Conservation (phyloP, 2,329 filamentous ascomycete species). For the Clonostachys rhizophaga region DNA sequence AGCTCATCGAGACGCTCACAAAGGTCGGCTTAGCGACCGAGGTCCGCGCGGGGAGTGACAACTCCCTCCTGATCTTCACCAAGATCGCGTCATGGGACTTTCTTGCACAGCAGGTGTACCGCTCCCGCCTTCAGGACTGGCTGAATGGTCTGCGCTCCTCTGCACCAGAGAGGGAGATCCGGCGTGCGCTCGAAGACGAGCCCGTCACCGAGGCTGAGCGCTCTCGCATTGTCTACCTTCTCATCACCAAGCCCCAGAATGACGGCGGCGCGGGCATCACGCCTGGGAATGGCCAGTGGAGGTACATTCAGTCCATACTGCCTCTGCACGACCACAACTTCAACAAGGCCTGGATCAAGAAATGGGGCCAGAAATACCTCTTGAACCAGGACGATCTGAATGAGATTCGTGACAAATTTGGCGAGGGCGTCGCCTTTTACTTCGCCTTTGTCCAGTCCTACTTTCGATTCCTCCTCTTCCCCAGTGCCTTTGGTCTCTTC, state of each 20-base stretch:
- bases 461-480: conserved; percentile 79
- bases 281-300: conserved; percentile 65
- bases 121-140: conserved; percentile 89
- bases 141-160: conserved; percentile 79
- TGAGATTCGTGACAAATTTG: conserved; percentile 71
- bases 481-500: conserved; percentile 70
- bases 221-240: conserved; percentile 79
- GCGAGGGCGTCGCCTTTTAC: conserved; percentile 87
- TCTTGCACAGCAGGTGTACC: conserved; percentile 76
- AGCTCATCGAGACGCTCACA: conserved; percentile 71
- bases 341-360: conserved; percentile 71
- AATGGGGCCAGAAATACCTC: conserved; percentile 68
- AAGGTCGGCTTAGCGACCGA: conserved; percentile 81
- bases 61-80: conserved; percentile 77
- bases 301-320: conserved; percentile 68
- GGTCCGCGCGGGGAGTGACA: conserved; percentile 73
- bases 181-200: conserved; percentile 63
- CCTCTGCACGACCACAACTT: conserved; percentile 73
- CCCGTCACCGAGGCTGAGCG: conserved; percentile 85
- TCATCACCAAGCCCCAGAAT: conserved; percentile 69
- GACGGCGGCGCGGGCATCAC: conserved; percentile 79
- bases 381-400: conserved; percentile 64
- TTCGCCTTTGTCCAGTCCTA: conserved; percentile 93
- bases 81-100: conserved; percentile 72
- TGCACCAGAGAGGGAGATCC: conserved; percentile 70